phyloP scores from a whole-genome alignment of 257 asterid genomes.

The Solanum bulbocastanum region DNA sequence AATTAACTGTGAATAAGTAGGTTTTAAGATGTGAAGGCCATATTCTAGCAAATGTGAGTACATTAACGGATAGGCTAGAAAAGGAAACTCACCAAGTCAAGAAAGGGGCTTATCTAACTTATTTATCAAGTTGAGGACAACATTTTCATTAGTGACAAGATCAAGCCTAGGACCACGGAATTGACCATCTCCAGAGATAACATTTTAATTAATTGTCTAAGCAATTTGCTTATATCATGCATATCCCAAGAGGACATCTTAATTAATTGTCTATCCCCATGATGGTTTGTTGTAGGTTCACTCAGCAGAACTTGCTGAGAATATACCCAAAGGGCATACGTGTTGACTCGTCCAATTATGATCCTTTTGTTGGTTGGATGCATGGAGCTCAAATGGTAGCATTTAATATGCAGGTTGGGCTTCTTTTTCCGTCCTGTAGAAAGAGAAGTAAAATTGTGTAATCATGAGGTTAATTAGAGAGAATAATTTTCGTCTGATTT shows the following conservation, averaged over 20 bases:
- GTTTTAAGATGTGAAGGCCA: not conserved
- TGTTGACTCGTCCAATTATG: conserved; percentile 83
- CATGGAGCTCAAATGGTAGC: conserved; percentile 99
- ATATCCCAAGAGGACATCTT: not conserved
- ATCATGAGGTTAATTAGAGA: not conserved
- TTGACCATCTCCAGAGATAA: not conserved
- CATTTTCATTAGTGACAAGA: not conserved
- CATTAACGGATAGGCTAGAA: not conserved
- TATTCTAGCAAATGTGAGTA: not conserved
- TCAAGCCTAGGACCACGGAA: not conserved
- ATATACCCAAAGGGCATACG: conserved; percentile 87
- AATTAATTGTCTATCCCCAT: not conserved
- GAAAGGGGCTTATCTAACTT: not conserved
- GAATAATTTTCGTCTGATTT: not conserved
- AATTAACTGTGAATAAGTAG: not conserved
- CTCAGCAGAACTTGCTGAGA: conserved; percentile 68
- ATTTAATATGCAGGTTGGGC: conserved; percentile 83
- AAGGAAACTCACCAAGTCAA: not conserved
- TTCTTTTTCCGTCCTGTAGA: not conserved
- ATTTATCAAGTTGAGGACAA: not conserved
- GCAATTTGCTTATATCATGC: not conserved
- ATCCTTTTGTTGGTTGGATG: conserved; percentile 83
- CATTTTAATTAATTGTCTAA: not conserved
- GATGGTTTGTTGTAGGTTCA: conserved; percentile 43
- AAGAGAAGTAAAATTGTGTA: not conserved